These are phyloP conservation scores for Acer yangbiense DNA, from an alignment of 345 rosid genomes.

Conservation along the genomic window DNA sequence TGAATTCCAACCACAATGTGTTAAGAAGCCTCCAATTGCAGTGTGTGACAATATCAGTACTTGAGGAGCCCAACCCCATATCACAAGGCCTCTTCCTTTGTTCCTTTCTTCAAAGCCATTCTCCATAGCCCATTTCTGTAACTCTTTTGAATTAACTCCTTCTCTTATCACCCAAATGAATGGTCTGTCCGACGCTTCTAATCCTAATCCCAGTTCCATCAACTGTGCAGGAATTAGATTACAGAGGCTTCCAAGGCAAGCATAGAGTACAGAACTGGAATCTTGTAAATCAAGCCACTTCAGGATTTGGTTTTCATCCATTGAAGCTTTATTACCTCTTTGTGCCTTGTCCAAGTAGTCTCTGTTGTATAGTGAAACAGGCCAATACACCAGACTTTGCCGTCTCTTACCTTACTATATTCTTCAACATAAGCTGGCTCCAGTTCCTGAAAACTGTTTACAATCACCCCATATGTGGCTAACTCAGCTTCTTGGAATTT, in stretches of 20 bases:
- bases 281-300: slow-evolving; percentile 29
- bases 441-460: slow-evolving; percentile 40
- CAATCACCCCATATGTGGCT: slow-evolving; percentile 32
- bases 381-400: slow-evolving; percentile 27
- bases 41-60: slow-evolving; percentile 17
- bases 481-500: slow-evolving; percentile 31
- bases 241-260: slow-evolving; percentile 18
- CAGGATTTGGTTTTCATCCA: slow-evolving; percentile 13
- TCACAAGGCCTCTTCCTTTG: slow-evolving; percentile 16
- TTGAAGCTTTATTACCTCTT: slow-evolving; percentile 33
- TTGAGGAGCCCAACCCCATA: slow-evolving; percentile 27
- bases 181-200: slow-evolving; percentile 16
- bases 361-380: slow-evolving; percentile 31
- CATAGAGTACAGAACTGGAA: slow-evolving; percentile 15
- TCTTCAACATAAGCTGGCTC: slow-evolving; percentile 30
- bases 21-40: slow-evolving; percentile 23
- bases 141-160: neutral
- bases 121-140: neutral
- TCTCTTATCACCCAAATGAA: slow-evolving; percentile 14
- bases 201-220: slow-evolving; percentile 19
- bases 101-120: slow-evolving; percentile 20
- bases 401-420: slow-evolving; percentile 27
- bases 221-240: slow-evolving; percentile 16
- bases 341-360: slow-evolving; percentile 22
- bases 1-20: slow-evolving; percentile 29